A percentile compares a stretch with the other conserved stretches of the same genome.
These are phyloP conservation scores for Fusarium goolgardi DNA, from an alignment of 2,329 filamentous ascomycete genomes.

Conservation along the genomic window DNA sequence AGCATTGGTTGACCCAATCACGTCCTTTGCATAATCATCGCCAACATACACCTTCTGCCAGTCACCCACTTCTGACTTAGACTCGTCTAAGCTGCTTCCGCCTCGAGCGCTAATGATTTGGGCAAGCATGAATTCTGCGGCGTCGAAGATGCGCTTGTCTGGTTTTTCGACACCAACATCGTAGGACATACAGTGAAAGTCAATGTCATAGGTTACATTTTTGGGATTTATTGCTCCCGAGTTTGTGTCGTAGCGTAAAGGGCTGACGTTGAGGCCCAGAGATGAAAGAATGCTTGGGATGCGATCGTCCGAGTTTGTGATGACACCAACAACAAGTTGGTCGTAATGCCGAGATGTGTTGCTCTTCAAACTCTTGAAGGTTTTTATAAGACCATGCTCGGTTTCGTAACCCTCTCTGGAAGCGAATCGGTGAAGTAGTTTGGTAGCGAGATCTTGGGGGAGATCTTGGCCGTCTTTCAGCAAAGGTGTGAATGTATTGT, in stretches of 20 bases:
- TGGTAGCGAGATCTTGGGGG: slow-evolving; percentile 32
- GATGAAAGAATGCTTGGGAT: slow-evolving; percentile 40
- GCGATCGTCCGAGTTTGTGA: slow-evolving; percentile 41
- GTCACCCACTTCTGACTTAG: not conserved
- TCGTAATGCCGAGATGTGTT: slow-evolving; percentile 1
- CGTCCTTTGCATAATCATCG: slow-evolving; percentile 37
- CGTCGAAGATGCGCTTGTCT: slow-evolving; percentile 64
- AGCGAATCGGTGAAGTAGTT: slow-evolving; percentile 25
- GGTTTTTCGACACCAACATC: slow-evolving; percentile 72
- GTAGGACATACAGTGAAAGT: slow-evolving; percentile 63
- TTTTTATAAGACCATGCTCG: slow-evolving; percentile 8
- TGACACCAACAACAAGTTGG: slow-evolving; percentile 31
- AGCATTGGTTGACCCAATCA: slow-evolving; percentile 26
- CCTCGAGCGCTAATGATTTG: slow-evolving; percentile 22
- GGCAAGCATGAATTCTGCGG: slow-evolving; percentile 59
- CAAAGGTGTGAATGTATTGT: slow-evolving; percentile 34
- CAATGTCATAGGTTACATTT: slow-evolving; percentile 6
- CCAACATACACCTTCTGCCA: slow-evolving; percentile 40
- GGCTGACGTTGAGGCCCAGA: slow-evolving; percentile 25
- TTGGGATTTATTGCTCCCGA: not conserved
- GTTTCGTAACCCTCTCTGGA: slow-evolving; percentile 30
- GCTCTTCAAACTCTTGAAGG: slow-evolving; percentile 7
- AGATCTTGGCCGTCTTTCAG: slow-evolving; percentile 1
- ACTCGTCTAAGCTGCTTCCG: not conserved
- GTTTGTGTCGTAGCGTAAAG: slow-evolving; percentile 17